These are phyloP conservation scores for Primulina huaijiensis DNA, from an alignment of 257 asterid species.

Conservation along the genomic window DNA sequence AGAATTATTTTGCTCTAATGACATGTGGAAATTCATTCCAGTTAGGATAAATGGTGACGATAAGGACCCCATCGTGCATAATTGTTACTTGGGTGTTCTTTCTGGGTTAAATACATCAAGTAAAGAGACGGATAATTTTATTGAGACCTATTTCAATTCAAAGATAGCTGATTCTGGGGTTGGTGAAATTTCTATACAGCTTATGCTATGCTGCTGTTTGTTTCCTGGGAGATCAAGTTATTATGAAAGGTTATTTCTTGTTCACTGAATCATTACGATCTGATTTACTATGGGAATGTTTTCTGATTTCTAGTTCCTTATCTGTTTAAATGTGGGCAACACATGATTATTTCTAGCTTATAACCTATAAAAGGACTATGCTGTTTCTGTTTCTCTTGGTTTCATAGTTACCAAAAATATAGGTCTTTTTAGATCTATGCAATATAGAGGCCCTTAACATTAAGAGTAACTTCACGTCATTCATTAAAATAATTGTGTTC, in stretches of 20 bases:
- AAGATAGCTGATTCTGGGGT: conserved; percentile 40
- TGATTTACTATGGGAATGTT: neutral
- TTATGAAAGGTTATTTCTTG: conserved; percentile 47
- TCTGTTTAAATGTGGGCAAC: neutral
- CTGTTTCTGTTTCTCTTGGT: neutral
- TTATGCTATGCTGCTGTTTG: conserved; percentile 41
- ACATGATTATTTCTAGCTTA: too few species aligned
- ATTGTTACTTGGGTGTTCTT: conserved; percentile 18
- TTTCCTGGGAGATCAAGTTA: conserved; percentile 36
- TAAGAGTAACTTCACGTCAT: neutral
- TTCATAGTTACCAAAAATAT: neutral
- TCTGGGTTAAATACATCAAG: conserved; percentile 29
- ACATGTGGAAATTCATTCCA: conserved; percentile 24
- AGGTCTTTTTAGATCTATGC: neutral
- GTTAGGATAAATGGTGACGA: conserved; percentile 18
- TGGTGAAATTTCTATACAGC: conserved; percentile 35
- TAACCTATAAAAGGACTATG: too few species aligned
- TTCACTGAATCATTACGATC: conserved; percentile 5
- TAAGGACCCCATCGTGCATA: neutral
- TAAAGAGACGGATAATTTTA: conserved; percentile 24
- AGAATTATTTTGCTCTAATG: conserved; percentile 22
- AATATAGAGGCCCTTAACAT: neutral
- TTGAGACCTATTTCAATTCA: conserved; percentile 36
- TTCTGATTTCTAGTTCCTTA: neutral
- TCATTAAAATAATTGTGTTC: neutral